Conservation (phyloP, 805 yeast genomes). For the Phaffomyces opuntiae region DNA sequence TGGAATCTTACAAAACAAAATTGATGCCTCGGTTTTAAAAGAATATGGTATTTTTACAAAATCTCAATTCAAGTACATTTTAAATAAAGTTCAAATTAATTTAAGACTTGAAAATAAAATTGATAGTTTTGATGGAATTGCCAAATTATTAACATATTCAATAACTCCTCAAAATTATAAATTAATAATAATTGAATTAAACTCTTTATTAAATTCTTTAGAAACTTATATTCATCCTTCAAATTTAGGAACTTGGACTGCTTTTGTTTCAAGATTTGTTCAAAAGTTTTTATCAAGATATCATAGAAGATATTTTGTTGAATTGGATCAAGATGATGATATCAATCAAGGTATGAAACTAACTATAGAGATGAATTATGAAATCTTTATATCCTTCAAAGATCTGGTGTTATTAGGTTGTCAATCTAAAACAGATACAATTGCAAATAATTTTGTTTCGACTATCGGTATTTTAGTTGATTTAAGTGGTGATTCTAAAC, state of each 20-base stretch:
- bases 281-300: constrained; percentile 51
- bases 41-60: constrained; percentile 55
- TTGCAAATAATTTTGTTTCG: constrained; percentile 50
- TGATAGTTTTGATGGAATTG: constrained; percentile 31
- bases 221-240: constrained; percentile 90
- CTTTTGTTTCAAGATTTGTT: constrained; percentile 58
- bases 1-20: constrained; percentile 24
- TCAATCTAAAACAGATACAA: constrained; percentile 62
- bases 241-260: constrained; percentile 84
- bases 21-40: constrained; percentile 32
- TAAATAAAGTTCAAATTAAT: constrained; percentile 45
- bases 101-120: constrained; percentile 30
- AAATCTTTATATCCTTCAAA: constrained; percentile 38
- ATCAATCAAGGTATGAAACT: constrained; percentile 14
- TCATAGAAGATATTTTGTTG: constrained; percentile 50
- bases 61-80: constrained; percentile 51
- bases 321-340: constrained; percentile 27
- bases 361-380: constrained; percentile 27
- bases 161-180: constrained; percentile 44
- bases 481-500: constrained; percentile 40
- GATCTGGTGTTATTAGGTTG: constrained; percentile 55
- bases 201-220: constrained; percentile 56
- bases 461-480: constrained; percentile 53
- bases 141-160: constrained; percentile 55
- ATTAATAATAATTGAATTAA: constrained; percentile 42